A percentile compares a stretch with the other conserved stretches of the same genome.
Conservation (phyloP, 2,329 filamentous ascomycete species). For the Falciphora oryzae region DNA sequence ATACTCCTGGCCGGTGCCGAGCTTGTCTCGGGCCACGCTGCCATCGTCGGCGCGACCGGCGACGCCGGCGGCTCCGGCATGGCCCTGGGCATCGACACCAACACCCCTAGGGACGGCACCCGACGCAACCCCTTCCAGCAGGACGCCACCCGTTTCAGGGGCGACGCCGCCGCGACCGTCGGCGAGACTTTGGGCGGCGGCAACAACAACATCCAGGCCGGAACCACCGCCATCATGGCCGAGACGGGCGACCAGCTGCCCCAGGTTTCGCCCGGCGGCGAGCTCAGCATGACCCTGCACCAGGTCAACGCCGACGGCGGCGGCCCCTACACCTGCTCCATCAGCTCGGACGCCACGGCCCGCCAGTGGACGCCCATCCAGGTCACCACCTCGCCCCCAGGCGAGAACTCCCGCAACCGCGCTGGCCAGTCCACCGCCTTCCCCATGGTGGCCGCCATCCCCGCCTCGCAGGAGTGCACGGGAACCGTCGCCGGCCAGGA, state of each 20-base stretch:
- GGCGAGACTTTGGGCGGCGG: conserved; percentile 54
- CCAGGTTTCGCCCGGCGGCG: conserved; percentile 52
- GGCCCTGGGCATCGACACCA: conserved; percentile 44
- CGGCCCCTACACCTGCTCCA: conserved; percentile 58
- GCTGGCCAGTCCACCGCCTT: conserved; percentile 5
- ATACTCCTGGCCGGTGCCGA: conserved; percentile 46
- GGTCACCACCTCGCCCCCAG: conserved; percentile 46
- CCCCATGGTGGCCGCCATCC: conserved; percentile 49
- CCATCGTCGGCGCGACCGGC: conserved; percentile 52
- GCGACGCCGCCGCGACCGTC: conserved; percentile 43
- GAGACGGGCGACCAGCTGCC: conserved; percentile 51
- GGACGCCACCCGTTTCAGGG: conserved; percentile 57
- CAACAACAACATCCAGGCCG: conserved; percentile 49
- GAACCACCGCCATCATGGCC: conserved; percentile 51
- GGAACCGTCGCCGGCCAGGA: conserved; percentile 53
- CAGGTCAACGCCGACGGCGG: conserved; percentile 62
- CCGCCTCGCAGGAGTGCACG: conserved; percentile 54
- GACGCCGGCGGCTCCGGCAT: conserved; percentile 53
- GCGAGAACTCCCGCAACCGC: conserved; percentile 5
- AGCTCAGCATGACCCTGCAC: conserved; percentile 57
- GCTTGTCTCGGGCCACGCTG: conserved; percentile 55
- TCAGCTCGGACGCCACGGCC: conserved; percentile 54
- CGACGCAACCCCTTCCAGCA: conserved; percentile 56
- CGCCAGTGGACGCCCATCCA: conserved; percentile 45
- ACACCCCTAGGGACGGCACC: conserved; percentile 57